These are phyloP conservation scores for Stachybotrys elegans DNA, from an alignment of 2,329 filamentous ascomycete species.

Conservation along the genomic window DNA sequence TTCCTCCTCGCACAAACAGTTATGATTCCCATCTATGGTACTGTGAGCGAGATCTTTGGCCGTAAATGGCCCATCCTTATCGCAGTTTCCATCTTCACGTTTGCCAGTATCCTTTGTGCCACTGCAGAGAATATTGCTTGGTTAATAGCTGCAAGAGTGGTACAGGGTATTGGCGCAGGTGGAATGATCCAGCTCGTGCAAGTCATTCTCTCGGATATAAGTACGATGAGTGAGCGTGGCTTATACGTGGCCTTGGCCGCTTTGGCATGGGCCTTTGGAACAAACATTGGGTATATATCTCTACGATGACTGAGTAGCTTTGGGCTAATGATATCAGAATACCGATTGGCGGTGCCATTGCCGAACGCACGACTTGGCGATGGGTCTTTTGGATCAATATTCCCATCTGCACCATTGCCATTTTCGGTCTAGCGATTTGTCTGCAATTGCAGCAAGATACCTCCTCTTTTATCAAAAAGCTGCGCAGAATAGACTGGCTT, in stretches of 20 bases:
- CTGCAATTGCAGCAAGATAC: conserved; percentile 1
- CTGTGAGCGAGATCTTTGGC: neutral
- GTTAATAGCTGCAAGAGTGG: neutral
- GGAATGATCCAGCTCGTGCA: conserved; percentile 1
- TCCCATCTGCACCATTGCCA: neutral
- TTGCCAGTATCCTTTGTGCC: neutral
- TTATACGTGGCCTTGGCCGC: neutral
- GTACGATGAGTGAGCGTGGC: neutral
- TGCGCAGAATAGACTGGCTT: neutral
- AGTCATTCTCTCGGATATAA: neutral
- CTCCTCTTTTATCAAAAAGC: neutral
- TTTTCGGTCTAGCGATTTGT: neutral
- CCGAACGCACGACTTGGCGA: neutral
- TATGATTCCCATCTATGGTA: neutral
- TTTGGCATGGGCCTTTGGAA: neutral
- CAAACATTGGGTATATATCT: neutral
- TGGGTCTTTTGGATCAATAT: conserved; percentile 1
- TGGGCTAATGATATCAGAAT: neutral
- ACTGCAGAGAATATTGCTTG: neutral
- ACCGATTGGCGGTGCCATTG: neutral
- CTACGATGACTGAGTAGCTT: neutral
- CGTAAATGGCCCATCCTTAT: neutral
- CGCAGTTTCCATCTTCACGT: neutral
- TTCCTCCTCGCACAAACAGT: neutral
- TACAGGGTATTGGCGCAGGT: neutral